Evolutionary conservation across 2,329 filamentous ascomycete species (phyloP).

Genomic region (Claviceps pazoutovae): DNA sequence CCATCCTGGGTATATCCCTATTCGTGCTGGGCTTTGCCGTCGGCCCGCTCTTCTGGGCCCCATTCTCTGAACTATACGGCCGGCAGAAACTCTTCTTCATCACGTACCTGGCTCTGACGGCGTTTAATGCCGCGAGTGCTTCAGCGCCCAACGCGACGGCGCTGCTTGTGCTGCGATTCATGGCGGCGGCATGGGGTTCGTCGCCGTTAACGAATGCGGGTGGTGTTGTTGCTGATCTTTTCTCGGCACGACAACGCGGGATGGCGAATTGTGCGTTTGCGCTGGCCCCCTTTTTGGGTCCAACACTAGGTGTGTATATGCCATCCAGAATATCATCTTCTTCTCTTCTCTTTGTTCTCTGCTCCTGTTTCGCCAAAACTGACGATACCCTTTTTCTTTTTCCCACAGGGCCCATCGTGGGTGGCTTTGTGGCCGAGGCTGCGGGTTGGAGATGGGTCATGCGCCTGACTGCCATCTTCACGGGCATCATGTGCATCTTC

Average conservation of each 20-base stretch:
- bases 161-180: slow-evolving; percentile 55
- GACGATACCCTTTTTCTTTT: no score
- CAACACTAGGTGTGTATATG: slow-evolving; percentile 29
- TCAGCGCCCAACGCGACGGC: slow-evolving; percentile 43
- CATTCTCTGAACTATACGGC: slow-evolving; percentile 50
- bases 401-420: slow-evolving; percentile 40
- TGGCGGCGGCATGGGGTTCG: slow-evolving; percentile 48
- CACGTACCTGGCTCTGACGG: slow-evolving; percentile 42
- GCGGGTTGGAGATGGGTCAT: slow-evolving; percentile 52
- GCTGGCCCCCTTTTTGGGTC: slow-evolving; percentile 49
- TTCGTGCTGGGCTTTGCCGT: slow-evolving; percentile 50
- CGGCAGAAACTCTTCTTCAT: slow-evolving; percentile 44
- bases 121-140: slow-evolving; percentile 47
- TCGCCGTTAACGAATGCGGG: slow-evolving; percentile 49
- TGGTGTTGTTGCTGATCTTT: slow-evolving; percentile 51
- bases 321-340: neutral
- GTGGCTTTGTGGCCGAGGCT: slow-evolving; percentile 46
- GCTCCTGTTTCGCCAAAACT: neutral
- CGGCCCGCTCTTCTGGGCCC: slow-evolving; percentile 52
- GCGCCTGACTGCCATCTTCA: slow-evolving; percentile 48
- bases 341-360: no score
- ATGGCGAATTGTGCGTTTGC: slow-evolving; percentile 46
- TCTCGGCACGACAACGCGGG: slow-evolving; percentile 38
- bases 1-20: slow-evolving; percentile 48
- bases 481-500: slow-evolving; percentile 41